phyloP scores from a whole-genome alignment of 1,284 basidiomycete genomes.

The Ustanciosporium gigantosporum region DNA sequence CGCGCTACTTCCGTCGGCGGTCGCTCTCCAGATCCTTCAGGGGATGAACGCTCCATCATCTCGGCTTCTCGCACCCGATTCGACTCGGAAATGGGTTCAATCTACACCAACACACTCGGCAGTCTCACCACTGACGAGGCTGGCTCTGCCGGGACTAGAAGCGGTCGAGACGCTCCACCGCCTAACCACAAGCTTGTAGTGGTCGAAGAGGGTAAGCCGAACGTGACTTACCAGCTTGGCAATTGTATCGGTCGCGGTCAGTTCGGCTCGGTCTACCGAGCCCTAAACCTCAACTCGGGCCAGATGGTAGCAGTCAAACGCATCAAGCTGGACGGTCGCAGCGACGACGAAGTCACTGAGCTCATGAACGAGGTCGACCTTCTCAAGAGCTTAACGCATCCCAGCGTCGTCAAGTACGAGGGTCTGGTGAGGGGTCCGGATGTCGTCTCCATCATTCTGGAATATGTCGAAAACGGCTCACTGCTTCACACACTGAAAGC shows the following conservation, averaged over 20 bases:
- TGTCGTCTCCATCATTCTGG: constrained; percentile 62
- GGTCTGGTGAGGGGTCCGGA: constrained; percentile 65
- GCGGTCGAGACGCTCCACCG: constrained; percentile 26
- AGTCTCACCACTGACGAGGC: constrained; percentile 41
- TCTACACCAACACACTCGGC: constrained; percentile 49
- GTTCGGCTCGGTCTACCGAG: constrained; percentile 92
- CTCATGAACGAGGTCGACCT: constrained; percentile 99
- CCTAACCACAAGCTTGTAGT: constrained; percentile 73
- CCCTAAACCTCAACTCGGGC: constrained; percentile 73
- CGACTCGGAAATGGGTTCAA: constrained; percentile 48
- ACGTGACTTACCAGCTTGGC: constrained; percentile 70
- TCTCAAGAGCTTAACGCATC: constrained; percentile 92
- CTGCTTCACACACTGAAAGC: constrained; percentile 68
- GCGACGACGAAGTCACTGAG: constrained; percentile 98
- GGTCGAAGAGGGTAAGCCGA: constrained; percentile 76
- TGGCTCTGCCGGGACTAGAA: constrained; percentile 11
- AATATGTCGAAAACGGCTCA: constrained; percentile 72
- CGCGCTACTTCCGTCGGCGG: constrained; percentile 9
- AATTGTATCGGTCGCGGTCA: constrained; percentile 95
- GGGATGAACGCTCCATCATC: constrained; percentile 26
- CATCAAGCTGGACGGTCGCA: constrained; percentile 91
- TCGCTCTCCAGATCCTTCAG: constrained; percentile 21
- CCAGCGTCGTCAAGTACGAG: constrained; percentile 94
- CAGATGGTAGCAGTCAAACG: constrained; percentile 75
- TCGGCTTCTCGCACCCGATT: constrained; percentile 36